Evolutionary conservation across 306 rosid genomes (phyloP), one percentile per base, ranked within the genome.

Genomic region (Begonia peltatifolia): DNA sequence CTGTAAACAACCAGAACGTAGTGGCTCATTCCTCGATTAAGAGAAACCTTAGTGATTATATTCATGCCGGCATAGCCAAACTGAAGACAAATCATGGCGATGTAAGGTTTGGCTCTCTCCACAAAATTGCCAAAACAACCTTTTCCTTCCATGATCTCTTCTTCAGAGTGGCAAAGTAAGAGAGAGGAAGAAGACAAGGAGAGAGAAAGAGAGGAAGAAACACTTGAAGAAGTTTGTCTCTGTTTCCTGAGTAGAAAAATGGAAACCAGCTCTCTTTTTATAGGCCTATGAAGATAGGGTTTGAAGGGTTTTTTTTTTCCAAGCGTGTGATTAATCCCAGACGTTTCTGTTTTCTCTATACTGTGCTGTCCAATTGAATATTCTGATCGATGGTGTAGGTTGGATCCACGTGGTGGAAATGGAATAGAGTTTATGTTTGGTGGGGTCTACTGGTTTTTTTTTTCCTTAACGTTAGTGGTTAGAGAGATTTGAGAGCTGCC

Each of bases 51-150:
- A 2, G 94, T 90, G 64, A 90, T 76, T 54, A 90, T 83, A 71
- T 75, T 86, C 99, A 90, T 90, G 0, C 99, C 99, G 3, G 95
- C 94, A 36, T 80, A 83, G 3, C 99, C 99, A 20, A 90, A 90
- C 64, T 90, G 99, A n/a, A 90, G 80, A 52, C 77, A 86, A 52
- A 78, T 74, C 92, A 90, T 90, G 8, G 95, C 99, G 67, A 86
- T 77, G 75, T 90, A 90, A 46, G 95, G 95, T 68, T 86, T 81
- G 16, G 79, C 72, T 57, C 72, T 87, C 63, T 73, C 68, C 46
- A 78, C 10, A 18, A 67, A 61, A 51, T 18, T 51, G 41, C 56
- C 57, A 17, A 60, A 50, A n/a, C 20, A 49, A 41, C 64, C 64
- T 16, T 42, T 60, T 41, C 50, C 41, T 11, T 50, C 53, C 53